Percentiles rank a stretch among this genome's conserved stretches.
Conservation (phyloP, 345 rosid species). For the Eucalyptus victrix region DNA sequence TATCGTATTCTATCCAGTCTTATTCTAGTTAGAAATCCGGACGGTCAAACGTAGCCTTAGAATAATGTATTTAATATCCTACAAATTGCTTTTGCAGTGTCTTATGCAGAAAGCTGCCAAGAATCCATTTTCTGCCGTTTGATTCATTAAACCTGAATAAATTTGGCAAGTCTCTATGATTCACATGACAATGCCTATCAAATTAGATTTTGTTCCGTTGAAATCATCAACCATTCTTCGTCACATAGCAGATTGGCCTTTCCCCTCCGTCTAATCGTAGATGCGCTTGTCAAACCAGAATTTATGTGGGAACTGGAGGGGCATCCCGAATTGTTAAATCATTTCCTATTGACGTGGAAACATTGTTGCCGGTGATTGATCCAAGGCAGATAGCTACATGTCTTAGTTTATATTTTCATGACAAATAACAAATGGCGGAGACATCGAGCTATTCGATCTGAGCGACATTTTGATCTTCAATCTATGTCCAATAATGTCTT, state of each 20-base stretch:
- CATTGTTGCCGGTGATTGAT: not conserved
- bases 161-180: not conserved
- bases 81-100: not conserved
- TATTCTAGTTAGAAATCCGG: accelerated
- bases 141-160: too few species aligned
- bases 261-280: not conserved
- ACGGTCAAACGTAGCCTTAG: not conserved
- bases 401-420: not conserved
- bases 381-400: not conserved
- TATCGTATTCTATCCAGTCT: accelerated
- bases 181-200: not conserved
- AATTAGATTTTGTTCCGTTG: not conserved
- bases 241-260: not conserved
- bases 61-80: not conserved
- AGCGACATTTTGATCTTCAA: not conserved
- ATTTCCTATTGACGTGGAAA: not conserved
- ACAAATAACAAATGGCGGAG: not conserved
- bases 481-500: not conserved
- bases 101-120: not conserved
- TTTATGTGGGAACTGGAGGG: not conserved
- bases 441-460: not conserved
- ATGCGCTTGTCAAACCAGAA: not conserved
- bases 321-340: not conserved
- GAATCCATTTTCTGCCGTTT: not conserved
- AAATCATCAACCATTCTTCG: not conserved